Conservation (phyloP, 169 alveolate genomes). For the Eimeria acervulina region DNA sequence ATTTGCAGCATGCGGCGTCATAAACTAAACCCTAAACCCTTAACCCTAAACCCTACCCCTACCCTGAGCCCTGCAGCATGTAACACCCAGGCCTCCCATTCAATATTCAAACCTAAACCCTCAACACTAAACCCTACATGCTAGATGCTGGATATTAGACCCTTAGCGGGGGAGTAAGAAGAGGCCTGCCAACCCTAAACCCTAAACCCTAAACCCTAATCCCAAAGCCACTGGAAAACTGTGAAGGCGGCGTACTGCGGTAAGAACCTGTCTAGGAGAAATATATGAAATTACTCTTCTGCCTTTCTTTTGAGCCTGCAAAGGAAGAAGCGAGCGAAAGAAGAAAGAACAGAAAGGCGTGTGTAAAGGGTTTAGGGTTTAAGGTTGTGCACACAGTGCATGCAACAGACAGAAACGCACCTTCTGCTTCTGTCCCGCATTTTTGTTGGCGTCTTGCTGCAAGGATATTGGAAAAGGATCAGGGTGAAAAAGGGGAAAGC, state of each 20-base stretch:
- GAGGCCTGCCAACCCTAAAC: background rate
- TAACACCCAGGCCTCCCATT: background rate
- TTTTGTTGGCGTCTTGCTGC: background rate
- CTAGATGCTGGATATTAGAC: no score
- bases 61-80: no score
- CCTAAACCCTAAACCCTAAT: background rate
- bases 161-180: no score
- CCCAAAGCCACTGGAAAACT: background rate
- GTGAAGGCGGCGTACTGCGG: background rate
- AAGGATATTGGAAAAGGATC: background rate
- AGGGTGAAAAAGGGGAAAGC: background rate
- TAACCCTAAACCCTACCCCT: background rate
- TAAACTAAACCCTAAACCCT: background rate
- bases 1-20: no score
- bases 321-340: background rate
- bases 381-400: no score
- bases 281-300: no score
- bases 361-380: no score
- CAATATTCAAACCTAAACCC: no score
- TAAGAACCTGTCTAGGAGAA: background rate
- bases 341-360: no score
- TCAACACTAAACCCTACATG: no score
- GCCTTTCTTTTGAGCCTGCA: no score
- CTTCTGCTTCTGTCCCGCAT: background rate
- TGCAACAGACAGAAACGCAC: no score